Conservation (phyloP, 2,329 filamentous ascomycete species). For the Talaromyces islandicus region DNA sequence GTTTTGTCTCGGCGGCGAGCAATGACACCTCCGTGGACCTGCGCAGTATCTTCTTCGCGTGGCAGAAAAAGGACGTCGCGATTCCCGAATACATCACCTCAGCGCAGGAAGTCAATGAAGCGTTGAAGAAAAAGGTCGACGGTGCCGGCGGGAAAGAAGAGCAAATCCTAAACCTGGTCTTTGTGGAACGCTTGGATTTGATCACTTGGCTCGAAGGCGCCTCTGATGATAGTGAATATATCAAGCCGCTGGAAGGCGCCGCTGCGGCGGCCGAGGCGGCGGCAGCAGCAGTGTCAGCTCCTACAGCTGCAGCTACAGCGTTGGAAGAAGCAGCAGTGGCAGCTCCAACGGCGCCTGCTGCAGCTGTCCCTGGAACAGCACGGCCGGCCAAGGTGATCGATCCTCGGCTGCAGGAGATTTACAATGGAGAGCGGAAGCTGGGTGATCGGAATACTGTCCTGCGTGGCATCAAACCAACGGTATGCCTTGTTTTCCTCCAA, state of each 20-base stretch:
- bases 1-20: conserved; percentile 71
- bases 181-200: conserved; percentile 84
- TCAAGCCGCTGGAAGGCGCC: conserved; percentile 70
- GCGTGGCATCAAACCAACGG: conserved; percentile 80
- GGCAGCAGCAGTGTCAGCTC: conserved; percentile 40
- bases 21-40: conserved; percentile 67
- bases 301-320: conserved; percentile 44
- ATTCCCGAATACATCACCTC: conserved; percentile 88
- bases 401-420: conserved; percentile 78
- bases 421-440: conserved; percentile 84
- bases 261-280: conserved; percentile 41
- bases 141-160: conserved; percentile 32
- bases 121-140: conserved; percentile 46
- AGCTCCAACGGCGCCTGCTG: conserved; percentile 32
- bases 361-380: conserved; percentile 27
- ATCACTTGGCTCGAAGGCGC: conserved; percentile 91
- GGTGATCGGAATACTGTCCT: conserved; percentile 87
- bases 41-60: conserved; percentile 93
- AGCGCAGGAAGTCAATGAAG: conserved; percentile 72
- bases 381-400: conserved; percentile 66
- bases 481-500: conserved; percentile 41
- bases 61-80: conserved; percentile 83
- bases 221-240: conserved; percentile 85
- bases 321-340: conserved; percentile 34
- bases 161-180: conserved; percentile 79